Percentiles rank a stretch among this genome's conserved stretches.
Conservation (phyloP, 1,284 basidiomycete genomes). For the Puccinia triticina region DNA sequence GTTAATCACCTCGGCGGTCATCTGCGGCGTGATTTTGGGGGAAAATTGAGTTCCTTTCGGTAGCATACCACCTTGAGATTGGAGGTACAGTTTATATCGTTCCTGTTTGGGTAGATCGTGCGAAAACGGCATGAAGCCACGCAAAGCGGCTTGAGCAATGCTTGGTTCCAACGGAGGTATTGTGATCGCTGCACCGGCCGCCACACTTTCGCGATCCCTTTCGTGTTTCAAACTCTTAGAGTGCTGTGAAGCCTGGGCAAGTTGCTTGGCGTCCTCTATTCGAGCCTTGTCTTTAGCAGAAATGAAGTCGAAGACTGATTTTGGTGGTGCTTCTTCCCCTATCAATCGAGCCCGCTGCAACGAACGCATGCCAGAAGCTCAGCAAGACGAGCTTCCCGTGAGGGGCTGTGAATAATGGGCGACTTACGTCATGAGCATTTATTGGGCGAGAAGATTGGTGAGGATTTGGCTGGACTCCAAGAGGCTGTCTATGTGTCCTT, state of each 20-base stretch:
- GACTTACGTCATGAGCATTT: conserved; percentile 57
- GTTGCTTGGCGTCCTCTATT: conserved; percentile 69
- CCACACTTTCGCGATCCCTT: background rate
- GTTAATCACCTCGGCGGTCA: conserved; percentile 71
- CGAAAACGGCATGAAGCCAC: conserved; percentile 86
- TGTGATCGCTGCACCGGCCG: conserved; percentile 57
- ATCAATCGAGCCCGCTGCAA: conserved; percentile 75
- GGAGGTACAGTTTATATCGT: conserved; percentile 81
- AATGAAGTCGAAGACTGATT: conserved; percentile 87
- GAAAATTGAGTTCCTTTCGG: conserved; percentile 50
- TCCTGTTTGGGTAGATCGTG: conserved; percentile 77
- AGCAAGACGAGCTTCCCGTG: conserved; percentile 34
- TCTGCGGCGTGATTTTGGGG: conserved; percentile 56
- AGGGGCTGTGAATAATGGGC: conserved; percentile 53
- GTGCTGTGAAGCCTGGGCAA: conserved; percentile 32
- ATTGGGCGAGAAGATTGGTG: conserved; percentile 56
- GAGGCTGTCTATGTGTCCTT: conserved; percentile 58
- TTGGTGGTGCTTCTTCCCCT: conserved; percentile 68
- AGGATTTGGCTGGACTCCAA: conserved; percentile 62
- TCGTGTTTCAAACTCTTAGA: conserved; percentile 10
- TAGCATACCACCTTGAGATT: conserved; percentile 67
- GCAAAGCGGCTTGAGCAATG: conserved; percentile 80
- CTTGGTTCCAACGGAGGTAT: conserved; percentile 73
- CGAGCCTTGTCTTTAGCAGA: conserved; percentile 86
- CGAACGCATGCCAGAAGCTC: background rate